These are phyloP conservation scores for Epichloe uncinata DNA, from an alignment of 2,329 filamentous ascomycete genomes.

Conservation along the genomic window DNA sequence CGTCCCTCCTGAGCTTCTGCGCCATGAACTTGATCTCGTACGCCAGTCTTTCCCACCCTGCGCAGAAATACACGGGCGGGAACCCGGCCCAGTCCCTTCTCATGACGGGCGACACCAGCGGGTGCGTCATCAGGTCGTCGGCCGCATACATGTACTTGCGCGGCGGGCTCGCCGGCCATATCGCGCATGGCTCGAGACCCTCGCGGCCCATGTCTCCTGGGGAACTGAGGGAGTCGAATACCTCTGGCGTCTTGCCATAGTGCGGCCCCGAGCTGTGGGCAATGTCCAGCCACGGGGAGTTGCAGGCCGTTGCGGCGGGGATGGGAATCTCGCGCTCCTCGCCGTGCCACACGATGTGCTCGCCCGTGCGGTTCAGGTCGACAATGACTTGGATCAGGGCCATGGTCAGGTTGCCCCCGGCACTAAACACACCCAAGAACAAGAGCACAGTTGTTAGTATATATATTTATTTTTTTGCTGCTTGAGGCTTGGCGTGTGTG, in stretches of 20 bases:
- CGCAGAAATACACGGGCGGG: slow-evolving; percentile 54
- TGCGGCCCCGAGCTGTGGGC: slow-evolving; percentile 35
- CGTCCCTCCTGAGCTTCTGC: slow-evolving; percentile 38
- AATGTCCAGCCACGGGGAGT: slow-evolving; percentile 61
- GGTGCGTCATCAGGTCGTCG: slow-evolving; percentile 46
- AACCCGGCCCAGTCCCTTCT: slow-evolving; percentile 44
- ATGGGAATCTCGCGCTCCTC: slow-evolving; percentile 44
- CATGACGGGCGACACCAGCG: slow-evolving; percentile 51
- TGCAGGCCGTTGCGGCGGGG: slow-evolving; percentile 49
- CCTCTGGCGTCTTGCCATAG: slow-evolving; percentile 13
- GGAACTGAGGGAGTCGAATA: slow-evolving; percentile 36
- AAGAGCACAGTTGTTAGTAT: not conserved
- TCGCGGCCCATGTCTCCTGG: slow-evolving; percentile 19
- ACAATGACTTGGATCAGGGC: slow-evolving; percentile 56
- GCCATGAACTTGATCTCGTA: slow-evolving; percentile 55
- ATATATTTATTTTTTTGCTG: no score
- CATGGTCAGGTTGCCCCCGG: slow-evolving; percentile 58
- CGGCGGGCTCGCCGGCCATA: slow-evolving; percentile 45
- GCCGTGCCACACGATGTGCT: slow-evolving; percentile 47
- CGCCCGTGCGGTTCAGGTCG: slow-evolving; percentile 37
- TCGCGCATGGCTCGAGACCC: slow-evolving; percentile 29
- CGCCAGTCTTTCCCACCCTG: slow-evolving; percentile 58
- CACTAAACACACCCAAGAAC: slow-evolving; percentile 38
- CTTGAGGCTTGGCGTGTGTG: not conserved
- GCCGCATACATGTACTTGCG: slow-evolving; percentile 40